A percentile compares a stretch with the other conserved stretches of the same genome.
These are phyloP conservation scores for Baudoinia panamericana DNA, from an alignment of 495 filamentous ascomycete species.

Conservation along the genomic window DNA sequence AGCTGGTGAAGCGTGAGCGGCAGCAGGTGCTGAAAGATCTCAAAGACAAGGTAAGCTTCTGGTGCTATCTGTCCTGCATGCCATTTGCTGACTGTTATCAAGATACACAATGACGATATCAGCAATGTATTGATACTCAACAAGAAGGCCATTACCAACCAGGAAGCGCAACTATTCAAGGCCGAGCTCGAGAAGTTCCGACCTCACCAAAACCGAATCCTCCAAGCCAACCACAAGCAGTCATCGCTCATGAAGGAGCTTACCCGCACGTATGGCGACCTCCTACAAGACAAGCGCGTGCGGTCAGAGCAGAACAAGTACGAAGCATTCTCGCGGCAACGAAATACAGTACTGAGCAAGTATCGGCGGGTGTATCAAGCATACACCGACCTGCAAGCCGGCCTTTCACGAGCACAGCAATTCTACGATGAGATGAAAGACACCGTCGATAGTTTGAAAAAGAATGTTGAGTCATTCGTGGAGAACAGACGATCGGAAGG, in stretches of 20 bases:
- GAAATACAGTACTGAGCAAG: conserved; percentile 64
- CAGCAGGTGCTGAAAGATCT: conserved; percentile 87
- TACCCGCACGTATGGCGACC: conserved; percentile 70
- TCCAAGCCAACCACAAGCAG: conserved; percentile 91
- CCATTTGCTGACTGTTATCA: not conserved
- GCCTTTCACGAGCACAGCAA: conserved; percentile 68
- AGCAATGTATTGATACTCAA: conserved; percentile 94
- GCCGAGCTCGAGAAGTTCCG: conserved; percentile 92
- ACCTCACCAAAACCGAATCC: conserved; percentile 77
- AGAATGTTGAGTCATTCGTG: conserved; percentile 95
- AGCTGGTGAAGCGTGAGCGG: conserved; percentile 80
- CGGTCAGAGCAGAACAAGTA: conserved; percentile 89
- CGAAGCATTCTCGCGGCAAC: conserved; percentile 71
- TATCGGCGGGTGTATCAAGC: conserved; percentile 89
- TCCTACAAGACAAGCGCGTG: conserved; percentile 89
- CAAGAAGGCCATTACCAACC: conserved; percentile 82
- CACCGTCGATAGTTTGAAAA: conserved; percentile 83
- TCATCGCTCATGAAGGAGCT: conserved; percentile 88
- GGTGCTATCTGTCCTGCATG: too few relatives aligned
- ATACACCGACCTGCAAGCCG: conserved; percentile 80
- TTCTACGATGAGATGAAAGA: conserved; percentile 96
- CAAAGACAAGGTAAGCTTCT: conserved; percentile 77
- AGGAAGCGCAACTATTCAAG: conserved; percentile 82
- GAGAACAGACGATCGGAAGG: conserved; percentile 88
- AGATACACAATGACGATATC: conserved; percentile 95